phyloP scores from a whole-genome alignment of 768 basidiomycete genomes.

The Clavulina sp. region DNA sequence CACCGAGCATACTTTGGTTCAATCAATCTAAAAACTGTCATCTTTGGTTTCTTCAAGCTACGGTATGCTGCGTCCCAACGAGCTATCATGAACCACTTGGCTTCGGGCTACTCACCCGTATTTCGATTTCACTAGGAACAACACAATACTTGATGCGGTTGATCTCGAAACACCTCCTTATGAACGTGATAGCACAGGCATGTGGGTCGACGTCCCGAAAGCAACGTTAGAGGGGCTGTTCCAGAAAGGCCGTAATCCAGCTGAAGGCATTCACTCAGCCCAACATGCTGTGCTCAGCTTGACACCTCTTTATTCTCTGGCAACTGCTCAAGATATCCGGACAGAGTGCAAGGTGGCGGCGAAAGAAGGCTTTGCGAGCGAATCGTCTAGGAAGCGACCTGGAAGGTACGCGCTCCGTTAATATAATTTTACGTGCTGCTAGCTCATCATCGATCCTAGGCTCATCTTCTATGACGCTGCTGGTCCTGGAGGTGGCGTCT shows the following conservation, averaged over 20 bases:
- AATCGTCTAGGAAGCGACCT: conserved; percentile 45
- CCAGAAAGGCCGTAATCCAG: conserved; percentile 39
- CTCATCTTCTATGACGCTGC: conserved; percentile 65
- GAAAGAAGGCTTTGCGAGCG: conserved; percentile 44
- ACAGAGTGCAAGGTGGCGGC: conserved; percentile 73
- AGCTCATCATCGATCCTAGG: conserved; percentile 21
- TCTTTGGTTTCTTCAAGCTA: conserved; percentile 75
- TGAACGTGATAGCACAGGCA: conserved; percentile 52
- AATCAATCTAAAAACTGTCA: conserved; percentile 44
- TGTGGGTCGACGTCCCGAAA: conserved; percentile 63
- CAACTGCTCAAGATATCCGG: conserved; percentile 36
- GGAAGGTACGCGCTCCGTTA: conserved; percentile 29
- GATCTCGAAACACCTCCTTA: conserved; percentile 64
- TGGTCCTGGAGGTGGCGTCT: conserved; percentile 52
- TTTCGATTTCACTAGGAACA: conserved; percentile 14
- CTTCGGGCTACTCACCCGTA: too few species aligned
- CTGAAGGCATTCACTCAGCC: conserved; percentile 73
- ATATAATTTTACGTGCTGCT: neutral
- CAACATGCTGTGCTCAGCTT: conserved; percentile 67
- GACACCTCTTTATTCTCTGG: conserved; percentile 36
- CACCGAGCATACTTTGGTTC: conserved; percentile 54
- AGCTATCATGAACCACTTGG: neutral
- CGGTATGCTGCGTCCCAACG: conserved; percentile 23
- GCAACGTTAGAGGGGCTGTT: conserved; percentile 34
- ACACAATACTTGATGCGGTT: conserved; percentile 52